phyloP scores from a whole-genome alignment of 2,329 filamentous ascomycete genomes.

The Aureobasidium subglaciale region DNA sequence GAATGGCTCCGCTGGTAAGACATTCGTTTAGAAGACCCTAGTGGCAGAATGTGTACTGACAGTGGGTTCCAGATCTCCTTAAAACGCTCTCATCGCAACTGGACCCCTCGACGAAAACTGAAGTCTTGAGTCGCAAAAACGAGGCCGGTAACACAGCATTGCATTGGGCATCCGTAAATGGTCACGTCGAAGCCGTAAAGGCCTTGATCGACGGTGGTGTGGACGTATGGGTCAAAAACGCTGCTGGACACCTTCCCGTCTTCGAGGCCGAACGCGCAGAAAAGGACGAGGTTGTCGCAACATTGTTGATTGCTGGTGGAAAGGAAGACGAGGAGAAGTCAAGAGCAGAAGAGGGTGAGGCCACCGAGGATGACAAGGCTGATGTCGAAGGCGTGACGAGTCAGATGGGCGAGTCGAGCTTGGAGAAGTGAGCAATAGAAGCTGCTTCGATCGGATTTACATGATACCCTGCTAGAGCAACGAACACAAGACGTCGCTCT shows the following conservation, averaged over 20 bases:
- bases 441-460: not conserved
- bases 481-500: too few relatives aligned
- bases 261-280: slow-evolving; percentile 45
- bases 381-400: slow-evolving; percentile 8
- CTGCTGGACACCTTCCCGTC: slow-evolving; percentile 64
- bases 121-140: slow-evolving; percentile 64
- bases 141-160: slow-evolving; percentile 81
- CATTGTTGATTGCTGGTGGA: slow-evolving; percentile 40
- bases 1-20: slow-evolving; percentile 71
- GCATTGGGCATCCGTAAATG: slow-evolving; percentile 90
- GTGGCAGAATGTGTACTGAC: not conserved
- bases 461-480: too few relatives aligned
- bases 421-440: slow-evolving; percentile 1
- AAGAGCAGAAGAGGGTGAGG: slow-evolving; percentile 16
- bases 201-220: slow-evolving; percentile 69
- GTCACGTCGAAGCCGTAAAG: slow-evolving; percentile 75
- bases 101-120: slow-evolving; percentile 16
- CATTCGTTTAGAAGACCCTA: too few relatives aligned
- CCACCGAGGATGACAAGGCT: slow-evolving; percentile 12
- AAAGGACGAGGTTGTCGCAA: slow-evolving; percentile 42
- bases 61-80: slow-evolving; percentile 16
- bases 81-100: slow-evolving; percentile 15
- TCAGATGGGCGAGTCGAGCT: slow-evolving; percentile 6
- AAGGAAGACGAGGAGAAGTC: slow-evolving; percentile 30
- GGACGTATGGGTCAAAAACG: slow-evolving; percentile 70